These are phyloP conservation scores for Teunomyces barrocoloradensis DNA, from an alignment of 805 yeast genomes.

Conservation along the genomic window DNA sequence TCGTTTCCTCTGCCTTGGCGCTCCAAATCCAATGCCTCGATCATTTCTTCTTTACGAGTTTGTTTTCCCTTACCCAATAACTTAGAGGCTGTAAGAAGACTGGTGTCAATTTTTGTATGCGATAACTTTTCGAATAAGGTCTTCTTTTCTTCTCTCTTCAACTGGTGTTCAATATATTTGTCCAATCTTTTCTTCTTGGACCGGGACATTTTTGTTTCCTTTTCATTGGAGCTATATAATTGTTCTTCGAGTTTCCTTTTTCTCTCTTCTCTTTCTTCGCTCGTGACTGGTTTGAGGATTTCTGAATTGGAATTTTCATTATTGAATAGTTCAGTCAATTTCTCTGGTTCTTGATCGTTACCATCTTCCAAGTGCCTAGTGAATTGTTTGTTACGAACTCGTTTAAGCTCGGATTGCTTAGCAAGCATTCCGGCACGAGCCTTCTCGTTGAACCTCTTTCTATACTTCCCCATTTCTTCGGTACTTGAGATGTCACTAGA, in stretches of 20 bases:
- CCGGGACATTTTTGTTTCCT: constrained; percentile 66
- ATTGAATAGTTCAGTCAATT: constrained; percentile 5
- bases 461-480: constrained; percentile 69
- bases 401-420: constrained; percentile 66
- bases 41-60: constrained; percentile 65
- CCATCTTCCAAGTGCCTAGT: constrained; percentile 43
- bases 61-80: constrained; percentile 70
- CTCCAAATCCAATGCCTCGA: constrained; percentile 74
- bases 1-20: constrained; percentile 69
- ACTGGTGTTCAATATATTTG: constrained; percentile 87
- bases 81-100: constrained; percentile 68
- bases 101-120: constrained; percentile 66
- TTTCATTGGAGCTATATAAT: constrained; percentile 50
- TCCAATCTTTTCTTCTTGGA: constrained; percentile 78
- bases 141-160: constrained; percentile 85
- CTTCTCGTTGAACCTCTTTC: constrained; percentile 78
- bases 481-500: background rate
- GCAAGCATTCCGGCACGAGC: constrained; percentile 84
- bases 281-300: constrained; percentile 58
- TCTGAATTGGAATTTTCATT: constrained; percentile 57
- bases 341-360: constrained; percentile 10
- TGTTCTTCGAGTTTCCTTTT: constrained; percentile 63
- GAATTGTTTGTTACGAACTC: constrained; percentile 69
- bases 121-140: constrained; percentile 69
- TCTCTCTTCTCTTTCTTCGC: constrained; percentile 59